Evolutionary conservation across 2,329 filamentous ascomycete species (phyloP).

Genomic region (Elsinoe fawcettii): DNA sequence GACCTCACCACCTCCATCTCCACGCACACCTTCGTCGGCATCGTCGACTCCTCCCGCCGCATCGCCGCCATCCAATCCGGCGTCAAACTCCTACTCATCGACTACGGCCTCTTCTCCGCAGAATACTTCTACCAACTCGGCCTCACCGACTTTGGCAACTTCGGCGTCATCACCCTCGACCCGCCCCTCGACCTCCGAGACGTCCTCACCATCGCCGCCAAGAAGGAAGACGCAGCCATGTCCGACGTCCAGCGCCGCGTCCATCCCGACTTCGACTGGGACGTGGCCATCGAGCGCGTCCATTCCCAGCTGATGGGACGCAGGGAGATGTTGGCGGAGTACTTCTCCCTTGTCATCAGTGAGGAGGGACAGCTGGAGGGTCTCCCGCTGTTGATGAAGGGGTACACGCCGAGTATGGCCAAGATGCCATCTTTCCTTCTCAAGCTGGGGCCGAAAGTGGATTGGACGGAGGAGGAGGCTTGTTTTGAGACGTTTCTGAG

Average conservation of each 20-base stretch:
- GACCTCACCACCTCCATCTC: slow-evolving; percentile 81
- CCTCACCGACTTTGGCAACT: slow-evolving; percentile 92
- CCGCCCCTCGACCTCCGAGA: slow-evolving; percentile 65
- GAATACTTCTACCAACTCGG: slow-evolving; percentile 96
- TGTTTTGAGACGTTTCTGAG: slow-evolving; percentile 82
- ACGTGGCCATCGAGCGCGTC: slow-evolving; percentile 59
- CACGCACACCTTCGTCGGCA: slow-evolving; percentile 83
- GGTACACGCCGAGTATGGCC: slow-evolving; percentile 74
- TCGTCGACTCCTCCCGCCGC: slow-evolving; percentile 79
- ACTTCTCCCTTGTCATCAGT: slow-evolving; percentile 80
- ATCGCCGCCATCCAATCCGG: slow-evolving; percentile 90
- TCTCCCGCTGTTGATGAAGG: slow-evolving; percentile 79
- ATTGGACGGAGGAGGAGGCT: slow-evolving; percentile 75
- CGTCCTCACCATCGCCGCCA: slow-evolving; percentile 64
- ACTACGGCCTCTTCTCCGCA: slow-evolving; percentile 76
- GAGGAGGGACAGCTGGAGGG: slow-evolving; percentile 66
- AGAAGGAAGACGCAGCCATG: slow-evolving; percentile 48
- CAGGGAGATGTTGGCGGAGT: slow-evolving; percentile 82
- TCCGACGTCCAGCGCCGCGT: slow-evolving; percentile 28
- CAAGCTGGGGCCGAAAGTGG: slow-evolving; percentile 75
- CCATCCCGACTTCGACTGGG: slow-evolving; percentile 54
- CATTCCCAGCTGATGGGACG: slow-evolving; percentile 62
- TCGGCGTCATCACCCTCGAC: slow-evolving; percentile 72
- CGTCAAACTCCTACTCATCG: slow-evolving; percentile 83
- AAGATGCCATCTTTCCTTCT: slow-evolving; percentile 88